These are phyloP conservation scores for Ensete ventricosum DNA, from an alignment of 176 grass and related monocot genomes.

Conservation along the genomic window DNA sequence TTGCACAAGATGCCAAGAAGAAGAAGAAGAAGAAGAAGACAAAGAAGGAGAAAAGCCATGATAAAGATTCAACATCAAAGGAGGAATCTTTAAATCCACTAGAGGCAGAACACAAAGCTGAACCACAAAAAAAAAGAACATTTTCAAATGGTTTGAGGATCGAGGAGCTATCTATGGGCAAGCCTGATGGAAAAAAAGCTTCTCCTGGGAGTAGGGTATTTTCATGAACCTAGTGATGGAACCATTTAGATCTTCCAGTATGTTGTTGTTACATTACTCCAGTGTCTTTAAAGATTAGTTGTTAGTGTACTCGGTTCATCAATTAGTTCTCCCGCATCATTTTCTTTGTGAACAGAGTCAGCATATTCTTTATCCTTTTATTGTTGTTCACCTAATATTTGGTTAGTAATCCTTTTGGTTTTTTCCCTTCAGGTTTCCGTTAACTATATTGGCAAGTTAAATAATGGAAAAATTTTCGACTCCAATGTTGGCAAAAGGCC, in stretches of 20 bases:
- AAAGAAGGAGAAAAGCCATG: conserved; percentile 63
- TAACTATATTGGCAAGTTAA: conserved; percentile 76
- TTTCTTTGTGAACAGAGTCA: no score
- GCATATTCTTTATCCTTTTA: no score
- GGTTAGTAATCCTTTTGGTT: background rate
- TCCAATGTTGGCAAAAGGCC: conserved; percentile 53
- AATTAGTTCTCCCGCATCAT: no score
- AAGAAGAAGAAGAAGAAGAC: conserved; percentile 37
- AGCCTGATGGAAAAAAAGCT: conserved; percentile 77
- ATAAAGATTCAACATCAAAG: conserved; percentile 16
- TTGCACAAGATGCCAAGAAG: conserved; percentile 27
- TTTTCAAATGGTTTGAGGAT: conserved; percentile 77
- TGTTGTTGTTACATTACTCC: background rate
- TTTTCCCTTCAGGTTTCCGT: conserved; percentile 49
- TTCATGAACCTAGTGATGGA: background rate
- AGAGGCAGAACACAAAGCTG: conserved; percentile 29
- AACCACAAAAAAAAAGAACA: conserved; percentile 39
- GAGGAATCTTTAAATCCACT: conserved; percentile 21
- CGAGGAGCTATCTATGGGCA: conserved; percentile 59
- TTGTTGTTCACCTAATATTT: background rate
- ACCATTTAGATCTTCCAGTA: background rate
- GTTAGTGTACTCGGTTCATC: no score
- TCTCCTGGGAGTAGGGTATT: conserved; percentile 56
- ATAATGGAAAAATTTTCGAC: conserved; percentile 84
- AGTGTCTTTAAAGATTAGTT: background rate